Evolutionary conservation across 768 basidiomycete genomes (phyloP).

Genomic region (Dendrothele bispora): DNA sequence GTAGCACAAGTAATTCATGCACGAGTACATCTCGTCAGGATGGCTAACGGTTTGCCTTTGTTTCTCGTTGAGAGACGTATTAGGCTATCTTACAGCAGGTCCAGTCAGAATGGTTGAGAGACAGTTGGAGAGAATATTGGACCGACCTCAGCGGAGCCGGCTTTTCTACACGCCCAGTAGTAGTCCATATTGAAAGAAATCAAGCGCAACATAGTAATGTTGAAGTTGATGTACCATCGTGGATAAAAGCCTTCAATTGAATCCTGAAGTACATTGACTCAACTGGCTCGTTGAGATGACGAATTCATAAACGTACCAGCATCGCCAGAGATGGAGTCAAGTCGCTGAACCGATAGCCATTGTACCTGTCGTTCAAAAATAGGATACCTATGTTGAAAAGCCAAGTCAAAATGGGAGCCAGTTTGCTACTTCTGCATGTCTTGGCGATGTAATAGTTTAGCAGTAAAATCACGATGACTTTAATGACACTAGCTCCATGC

Average conservation of each 20-base stretch:
- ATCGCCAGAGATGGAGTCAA: constrained; percentile 54
- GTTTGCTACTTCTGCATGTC: constrained; percentile 36
- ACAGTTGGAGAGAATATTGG: not conserved
- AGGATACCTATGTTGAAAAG: constrained; percentile 71
- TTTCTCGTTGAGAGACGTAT: constrained; percentile 45
- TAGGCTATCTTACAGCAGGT: constrained; percentile 3
- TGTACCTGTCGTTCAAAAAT: constrained; percentile 72
- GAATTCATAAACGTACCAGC: no score
- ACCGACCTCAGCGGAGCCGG: constrained; percentile 41
- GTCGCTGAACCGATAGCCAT: constrained; percentile 69
- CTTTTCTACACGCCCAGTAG: constrained; percentile 69
- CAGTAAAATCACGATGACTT: constrained; percentile 71
- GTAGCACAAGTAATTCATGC: constrained; percentile 77
- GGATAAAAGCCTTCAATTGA: constrained; percentile 74
- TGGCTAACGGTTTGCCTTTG: constrained; percentile 61
- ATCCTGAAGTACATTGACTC: constrained; percentile 60
- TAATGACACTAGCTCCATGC: constrained; percentile 80
- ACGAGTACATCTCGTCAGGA: constrained; percentile 58
- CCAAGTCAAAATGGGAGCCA: constrained; percentile 67
- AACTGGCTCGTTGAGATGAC: no score
- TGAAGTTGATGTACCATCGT: constrained; percentile 92
- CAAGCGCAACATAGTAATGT: constrained; percentile 93
- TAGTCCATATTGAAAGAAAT: constrained; percentile 94
- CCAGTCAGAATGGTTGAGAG: not conserved
- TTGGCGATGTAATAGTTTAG: constrained; percentile 70